Base-by-base conservation (phyloP, 352 stramenopile species). In the Phytophthora multivora region DNA sequence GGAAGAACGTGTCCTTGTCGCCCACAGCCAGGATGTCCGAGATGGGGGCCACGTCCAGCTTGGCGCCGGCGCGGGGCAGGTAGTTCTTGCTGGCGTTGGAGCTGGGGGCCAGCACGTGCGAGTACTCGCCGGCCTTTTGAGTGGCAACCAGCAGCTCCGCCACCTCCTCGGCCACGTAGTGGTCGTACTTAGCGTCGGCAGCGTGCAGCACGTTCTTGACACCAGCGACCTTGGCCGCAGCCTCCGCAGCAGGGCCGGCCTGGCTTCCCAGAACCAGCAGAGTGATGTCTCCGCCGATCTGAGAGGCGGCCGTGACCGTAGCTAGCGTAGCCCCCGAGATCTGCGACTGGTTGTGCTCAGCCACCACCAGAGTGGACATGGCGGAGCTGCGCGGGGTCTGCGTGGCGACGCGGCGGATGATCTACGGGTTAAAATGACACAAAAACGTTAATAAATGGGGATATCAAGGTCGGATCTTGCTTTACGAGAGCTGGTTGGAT, bases 81-180 rank as follows among this genome's bases (percentile, higher is more conserved):
- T 98, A 98, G 73, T 99, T 99, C 71, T 98, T 98, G 31, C 89
- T 96, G 63, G 91, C 90, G 77, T 99, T 99, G 52, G 92, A 98
- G 43, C 88, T 90, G 1, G 97, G 84, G 51, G 96, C 95, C 41
- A 99, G 63, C 59, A 99, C 97, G 82, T 98, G 85, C 52, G 81
- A 89, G 75, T 88, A 98, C 45, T 77, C 71, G 21, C 80, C 73
- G 2, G 70, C 75, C 53, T 85, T 67, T 59, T 96, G 87, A 8
- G 75, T 58, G 12, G 87, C 78, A 26, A 87, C 68, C 31, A 96
- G 72, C 58, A 96, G 59, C 58, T 88, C 80, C 42, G 91, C 83
- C 39, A 97, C 85, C 49, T 96, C 83, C 64, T 97, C 88, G 35
- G 91, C 89, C 42, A 98, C 76, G 7, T 80, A 75, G 71, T 97